Evolutionary conservation across 768 basidiomycete genomes (phyloP).

Genomic region (Pisolithus orientalis): DNA sequence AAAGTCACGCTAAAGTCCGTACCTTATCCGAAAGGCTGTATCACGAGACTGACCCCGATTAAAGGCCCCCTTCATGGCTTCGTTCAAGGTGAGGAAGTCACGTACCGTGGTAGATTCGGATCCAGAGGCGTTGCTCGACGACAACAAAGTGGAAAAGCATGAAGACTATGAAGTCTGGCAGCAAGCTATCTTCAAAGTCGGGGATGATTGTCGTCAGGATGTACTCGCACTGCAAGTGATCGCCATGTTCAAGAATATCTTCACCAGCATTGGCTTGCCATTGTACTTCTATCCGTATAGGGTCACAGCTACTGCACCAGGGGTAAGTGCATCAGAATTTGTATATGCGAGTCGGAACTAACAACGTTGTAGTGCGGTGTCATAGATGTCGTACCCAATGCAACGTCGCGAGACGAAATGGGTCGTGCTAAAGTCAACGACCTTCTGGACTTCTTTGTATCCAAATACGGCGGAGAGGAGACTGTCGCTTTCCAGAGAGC

Average conservation of each 20-base stretch:
- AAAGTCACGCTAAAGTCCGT: conserved; percentile 91
- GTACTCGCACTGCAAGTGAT: conserved; percentile 96
- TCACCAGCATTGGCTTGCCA: conserved; percentile 79
- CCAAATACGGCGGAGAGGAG: conserved; percentile 89
- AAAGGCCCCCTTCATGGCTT: conserved; percentile 99
- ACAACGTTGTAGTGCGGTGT: conserved; percentile 78
- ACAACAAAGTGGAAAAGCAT: conserved; percentile 48
- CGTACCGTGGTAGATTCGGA: conserved; percentile 58
- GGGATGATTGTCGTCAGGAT: conserved; percentile 98
- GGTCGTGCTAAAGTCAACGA: conserved; percentile 98
- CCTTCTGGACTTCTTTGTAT: conserved; percentile 86
- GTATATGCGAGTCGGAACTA: not conserved
- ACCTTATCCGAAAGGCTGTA: not conserved
- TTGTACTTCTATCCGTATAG: conserved; percentile 94
- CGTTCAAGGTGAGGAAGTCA: conserved; percentile 96
- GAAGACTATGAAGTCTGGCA: conserved; percentile 89
- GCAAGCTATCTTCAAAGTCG: conserved; percentile 99
- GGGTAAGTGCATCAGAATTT: conserved; percentile 47
- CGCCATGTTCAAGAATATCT: conserved; percentile 99
- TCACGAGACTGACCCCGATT: not conserved
- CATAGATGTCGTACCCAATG: conserved; percentile 96
- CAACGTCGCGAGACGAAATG: conserved; percentile 99
- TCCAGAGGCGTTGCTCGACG: conserved; percentile 68
- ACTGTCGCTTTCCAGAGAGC: conserved; percentile 88
- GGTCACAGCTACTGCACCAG: conserved; percentile 94